These are phyloP conservation scores for Sparassis latifolia DNA, from an alignment of 1,284 basidiomycete genomes.

Conservation along the genomic window DNA sequence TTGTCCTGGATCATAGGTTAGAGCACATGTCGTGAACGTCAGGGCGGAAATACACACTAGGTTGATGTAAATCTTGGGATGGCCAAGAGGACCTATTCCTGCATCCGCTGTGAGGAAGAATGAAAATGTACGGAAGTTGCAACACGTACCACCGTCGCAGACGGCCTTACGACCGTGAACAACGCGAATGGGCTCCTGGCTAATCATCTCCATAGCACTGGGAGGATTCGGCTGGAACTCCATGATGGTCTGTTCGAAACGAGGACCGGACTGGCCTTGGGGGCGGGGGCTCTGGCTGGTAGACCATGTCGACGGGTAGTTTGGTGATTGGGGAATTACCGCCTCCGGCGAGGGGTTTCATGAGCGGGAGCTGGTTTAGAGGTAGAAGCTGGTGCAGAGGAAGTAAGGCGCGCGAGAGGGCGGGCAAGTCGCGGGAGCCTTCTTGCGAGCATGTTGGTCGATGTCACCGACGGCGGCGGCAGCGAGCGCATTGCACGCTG, in stretches of 20 bases:
- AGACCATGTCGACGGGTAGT: slow-evolving; percentile 74
- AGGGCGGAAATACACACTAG: slow-evolving; percentile 47
- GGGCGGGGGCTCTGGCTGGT: slow-evolving; percentile 65
- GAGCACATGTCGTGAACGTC: neutral
- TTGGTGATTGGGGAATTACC: slow-evolving; percentile 66
- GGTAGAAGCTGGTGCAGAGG: slow-evolving; percentile 20
- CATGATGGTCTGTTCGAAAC: slow-evolving; percentile 90
- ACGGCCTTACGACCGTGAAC: slow-evolving; percentile 78
- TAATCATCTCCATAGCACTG: slow-evolving; percentile 88
- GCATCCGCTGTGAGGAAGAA: neutral
- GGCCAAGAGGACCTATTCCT: slow-evolving; percentile 95
- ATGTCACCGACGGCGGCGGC: slow-evolving; percentile 11
- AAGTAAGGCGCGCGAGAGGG: slow-evolving; percentile 27
- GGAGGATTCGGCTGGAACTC: slow-evolving; percentile 85
- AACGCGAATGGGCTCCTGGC: slow-evolving; percentile 79
- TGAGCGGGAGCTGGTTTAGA: slow-evolving; percentile 17
- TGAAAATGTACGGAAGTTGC: neutral
- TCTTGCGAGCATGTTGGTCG: slow-evolving; percentile 30
- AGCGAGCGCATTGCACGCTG: slow-evolving; percentile 7
- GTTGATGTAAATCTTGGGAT: slow-evolving; percentile 96
- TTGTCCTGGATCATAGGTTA: slow-evolving; percentile 49
- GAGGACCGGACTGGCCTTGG: slow-evolving; percentile 49
- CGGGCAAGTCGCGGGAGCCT: slow-evolving; percentile 26
- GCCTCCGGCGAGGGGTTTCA: slow-evolving; percentile 27
- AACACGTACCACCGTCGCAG: slow-evolving; percentile 86